A percentile compares a stretch with the other conserved stretches of the same genome.
Evolutionary conservation across 768 basidiomycete species (phyloP).

Genomic region (Boletus rubroflammeus): DNA sequence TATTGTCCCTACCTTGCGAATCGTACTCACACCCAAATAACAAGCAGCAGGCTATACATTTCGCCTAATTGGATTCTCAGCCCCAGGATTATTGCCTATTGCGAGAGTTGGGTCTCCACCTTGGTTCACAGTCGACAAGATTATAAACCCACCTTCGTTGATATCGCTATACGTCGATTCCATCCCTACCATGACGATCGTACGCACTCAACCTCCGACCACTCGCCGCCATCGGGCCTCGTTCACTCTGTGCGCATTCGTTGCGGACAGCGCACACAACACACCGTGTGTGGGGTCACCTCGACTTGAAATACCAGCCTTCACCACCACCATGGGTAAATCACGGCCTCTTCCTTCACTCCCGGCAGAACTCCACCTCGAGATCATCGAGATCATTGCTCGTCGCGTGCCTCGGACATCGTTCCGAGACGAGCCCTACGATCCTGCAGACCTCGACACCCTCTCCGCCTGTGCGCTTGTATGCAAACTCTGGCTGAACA

Average conservation of each 20-base stretch:
- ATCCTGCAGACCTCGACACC: constrained; percentile 15
- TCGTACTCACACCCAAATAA: background rate
- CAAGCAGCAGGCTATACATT: background rate
- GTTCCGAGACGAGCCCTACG: constrained; percentile 9
- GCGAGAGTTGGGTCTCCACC: background rate
- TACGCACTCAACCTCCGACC: constrained; percentile 5
- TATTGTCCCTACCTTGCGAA: constrained; percentile 2
- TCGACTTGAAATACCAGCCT: background rate
- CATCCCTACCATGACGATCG: constrained; percentile 12
- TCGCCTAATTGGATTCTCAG: constrained; percentile 1
- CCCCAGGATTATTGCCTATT: background rate
- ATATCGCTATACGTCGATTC: background rate
- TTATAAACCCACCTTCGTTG: constrained; percentile 11
- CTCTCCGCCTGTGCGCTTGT: constrained; percentile 29
- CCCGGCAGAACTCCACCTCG: constrained; percentile 31
- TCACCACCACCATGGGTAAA: constrained; percentile 3
- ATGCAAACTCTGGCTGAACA: constrained; percentile 30
- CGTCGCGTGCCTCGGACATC: constrained; percentile 10
- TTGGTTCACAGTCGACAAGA: background rate
- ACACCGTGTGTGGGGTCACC: background rate
- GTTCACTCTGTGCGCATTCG: background rate
- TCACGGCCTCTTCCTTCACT: constrained; percentile 15
- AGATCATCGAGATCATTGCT: constrained; percentile 27
- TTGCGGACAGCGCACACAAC: background rate
- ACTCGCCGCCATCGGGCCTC: constrained; percentile 5